Conservation (phyloP, 2,329 filamentous ascomycete genomes). For the Lanzia echinophila region DNA sequence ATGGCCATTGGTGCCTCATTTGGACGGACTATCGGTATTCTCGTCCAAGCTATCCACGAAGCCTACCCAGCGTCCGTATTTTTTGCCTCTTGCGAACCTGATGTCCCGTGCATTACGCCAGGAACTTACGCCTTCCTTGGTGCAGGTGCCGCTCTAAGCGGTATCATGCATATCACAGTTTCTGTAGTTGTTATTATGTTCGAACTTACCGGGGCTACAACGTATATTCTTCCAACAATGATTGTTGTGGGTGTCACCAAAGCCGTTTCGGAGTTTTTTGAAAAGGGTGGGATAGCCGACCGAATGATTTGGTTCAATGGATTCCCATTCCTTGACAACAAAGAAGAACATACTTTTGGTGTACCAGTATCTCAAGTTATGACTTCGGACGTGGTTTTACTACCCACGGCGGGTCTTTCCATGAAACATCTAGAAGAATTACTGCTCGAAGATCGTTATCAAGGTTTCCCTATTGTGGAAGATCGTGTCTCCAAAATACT, state of each 20-base stretch:
- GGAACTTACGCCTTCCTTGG: conserved; percentile 96
- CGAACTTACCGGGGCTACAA: conserved; percentile 92
- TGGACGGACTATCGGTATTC: conserved; percentile 86
- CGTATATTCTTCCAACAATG: conserved; percentile 97
- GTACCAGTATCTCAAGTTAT: conserved; percentile 89
- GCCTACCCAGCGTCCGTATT: conserved; percentile 75
- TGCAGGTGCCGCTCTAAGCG: conserved; percentile 82
- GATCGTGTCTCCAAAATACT: conserved; percentile 63
- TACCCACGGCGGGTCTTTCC: conserved; percentile 68
- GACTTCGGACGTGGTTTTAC: conserved; percentile 66
- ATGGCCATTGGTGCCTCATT: conserved; percentile 97
- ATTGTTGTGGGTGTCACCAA: conserved; percentile 97
- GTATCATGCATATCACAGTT: conserved; percentile 97
- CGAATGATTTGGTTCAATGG: conserved; percentile 99
- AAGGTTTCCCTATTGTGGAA: conserved; percentile 89
- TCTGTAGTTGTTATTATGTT: conserved; percentile 99
- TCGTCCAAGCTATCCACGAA: conserved; percentile 85
- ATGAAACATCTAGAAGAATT: conserved; percentile 72
- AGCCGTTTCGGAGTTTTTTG: conserved; percentile 80
- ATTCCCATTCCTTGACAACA: conserved; percentile 93
- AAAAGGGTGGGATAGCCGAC: conserved; percentile 95
- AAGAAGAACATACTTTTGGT: conserved; percentile 94
- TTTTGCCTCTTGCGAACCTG: conserved; percentile 82
- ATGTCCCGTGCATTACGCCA: conserved; percentile 92
- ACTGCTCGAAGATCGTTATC: conserved; percentile 71